Conservation (phyloP, 2,329 filamentous ascomycete genomes). For the Hypocreales sp. region DNA sequence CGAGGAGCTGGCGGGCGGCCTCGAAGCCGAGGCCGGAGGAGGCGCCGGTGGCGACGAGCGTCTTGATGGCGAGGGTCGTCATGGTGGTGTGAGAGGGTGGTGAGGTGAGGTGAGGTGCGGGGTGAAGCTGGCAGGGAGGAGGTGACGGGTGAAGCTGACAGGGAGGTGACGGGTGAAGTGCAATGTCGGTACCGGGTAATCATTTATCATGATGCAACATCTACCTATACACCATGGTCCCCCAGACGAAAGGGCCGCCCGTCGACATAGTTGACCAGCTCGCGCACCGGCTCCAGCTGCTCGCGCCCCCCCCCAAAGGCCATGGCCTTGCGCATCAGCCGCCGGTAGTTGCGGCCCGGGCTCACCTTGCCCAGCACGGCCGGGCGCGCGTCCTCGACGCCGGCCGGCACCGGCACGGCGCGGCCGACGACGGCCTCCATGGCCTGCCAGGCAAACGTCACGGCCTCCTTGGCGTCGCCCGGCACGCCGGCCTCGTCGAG, state of each 20-base stretch:
- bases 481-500: slow-evolving; percentile 42
- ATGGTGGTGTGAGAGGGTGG: neutral
- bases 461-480: slow-evolving; percentile 40
- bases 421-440: slow-evolving; percentile 42
- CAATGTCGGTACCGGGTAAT: no score
- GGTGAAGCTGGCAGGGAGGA: no score
- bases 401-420: slow-evolving; percentile 33
- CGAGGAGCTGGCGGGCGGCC: slow-evolving; percentile 33
- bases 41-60: neutral
- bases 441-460: slow-evolving; percentile 40
- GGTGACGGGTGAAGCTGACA: no score
- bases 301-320: slow-evolving; percentile 29
- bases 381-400: slow-evolving; percentile 33
- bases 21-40: slow-evolving; percentile 24
- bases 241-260: slow-evolving; percentile 30
- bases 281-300: slow-evolving; percentile 27
- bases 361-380: slow-evolving; percentile 39
- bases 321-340: slow-evolving; percentile 34
- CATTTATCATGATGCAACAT: no score
- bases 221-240: no score
- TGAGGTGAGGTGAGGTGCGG: no score
- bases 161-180: no score
- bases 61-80: neutral
- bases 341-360: slow-evolving; percentile 37
- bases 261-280: slow-evolving; percentile 33